These are phyloP conservation scores for Leccinum angustisporum DNA, from an alignment of 1,284 basidiomycete genomes.

Conservation along the genomic window DNA sequence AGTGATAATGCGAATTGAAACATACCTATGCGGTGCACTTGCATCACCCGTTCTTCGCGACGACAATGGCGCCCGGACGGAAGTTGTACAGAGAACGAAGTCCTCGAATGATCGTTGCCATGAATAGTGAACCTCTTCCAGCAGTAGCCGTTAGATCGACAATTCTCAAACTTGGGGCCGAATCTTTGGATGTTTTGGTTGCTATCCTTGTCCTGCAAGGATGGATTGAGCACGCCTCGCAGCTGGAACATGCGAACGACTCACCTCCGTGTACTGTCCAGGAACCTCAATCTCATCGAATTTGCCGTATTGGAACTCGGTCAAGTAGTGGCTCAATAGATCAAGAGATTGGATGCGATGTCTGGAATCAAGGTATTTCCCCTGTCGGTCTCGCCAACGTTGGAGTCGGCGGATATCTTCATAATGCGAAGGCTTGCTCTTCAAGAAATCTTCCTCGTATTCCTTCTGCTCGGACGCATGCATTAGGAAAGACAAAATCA, in stretches of 20 bases:
- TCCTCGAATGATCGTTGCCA: conserved; percentile 88
- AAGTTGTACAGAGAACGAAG: conserved; percentile 90
- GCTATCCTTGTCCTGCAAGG: conserved; percentile 83
- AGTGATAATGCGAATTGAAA: neutral
- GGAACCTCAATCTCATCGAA: conserved; percentile 99
- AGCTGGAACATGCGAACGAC: conserved; percentile 13
- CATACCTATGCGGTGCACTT: conserved; percentile 87
- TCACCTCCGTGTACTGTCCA: conserved; percentile 94
- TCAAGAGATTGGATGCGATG: conserved; percentile 89
- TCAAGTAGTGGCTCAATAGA: conserved; percentile 88
- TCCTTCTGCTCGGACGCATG: conserved; percentile 56
- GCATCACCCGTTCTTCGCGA: conserved; percentile 91
- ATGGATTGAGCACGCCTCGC: conserved; percentile 4
- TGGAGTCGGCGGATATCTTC: conserved; percentile 92
- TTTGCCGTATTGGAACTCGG: conserved; percentile 97
- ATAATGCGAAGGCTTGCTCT: conserved; percentile 76
- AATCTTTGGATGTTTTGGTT: conserved; percentile 93
- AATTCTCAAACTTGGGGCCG: conserved; percentile 88
- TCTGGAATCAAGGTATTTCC: conserved; percentile 79
- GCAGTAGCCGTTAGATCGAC: conserved; percentile 81
- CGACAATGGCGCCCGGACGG: conserved; percentile 87
- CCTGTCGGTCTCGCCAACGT: conserved; percentile 92
- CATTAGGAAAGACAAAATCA: conserved; percentile 4
- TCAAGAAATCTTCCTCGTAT: conserved; percentile 92
- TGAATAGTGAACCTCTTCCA: conserved; percentile 91